Conservation (phyloP, 2,329 filamentous ascomycete genomes). For the Daldinia sp. region DNA sequence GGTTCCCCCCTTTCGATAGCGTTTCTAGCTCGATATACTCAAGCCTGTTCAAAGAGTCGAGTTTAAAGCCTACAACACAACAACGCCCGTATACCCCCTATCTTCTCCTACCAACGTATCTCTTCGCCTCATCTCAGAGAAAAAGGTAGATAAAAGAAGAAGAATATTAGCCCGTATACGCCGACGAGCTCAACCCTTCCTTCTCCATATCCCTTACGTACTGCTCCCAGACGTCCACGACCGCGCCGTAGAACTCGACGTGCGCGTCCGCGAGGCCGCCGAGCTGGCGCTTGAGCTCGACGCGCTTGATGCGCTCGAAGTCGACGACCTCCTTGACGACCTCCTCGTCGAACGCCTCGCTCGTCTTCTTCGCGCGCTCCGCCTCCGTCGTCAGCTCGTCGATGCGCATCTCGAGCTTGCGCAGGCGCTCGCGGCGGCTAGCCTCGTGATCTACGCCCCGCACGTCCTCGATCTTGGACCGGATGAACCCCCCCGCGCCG, state of each 20-base stretch:
- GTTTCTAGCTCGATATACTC: not conserved
- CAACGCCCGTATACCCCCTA: not conserved
- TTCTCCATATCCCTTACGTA: constrained; percentile 89
- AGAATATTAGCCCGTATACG: constrained; percentile 29
- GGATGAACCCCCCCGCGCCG: constrained; percentile 87
- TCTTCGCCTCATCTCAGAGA: too few relatives aligned
- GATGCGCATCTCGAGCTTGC: constrained; percentile 92
- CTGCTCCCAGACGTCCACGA: constrained; percentile 86
- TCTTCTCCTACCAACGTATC: not conserved
- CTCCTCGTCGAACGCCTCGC: constrained; percentile 95
- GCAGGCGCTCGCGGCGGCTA: constrained; percentile 83
- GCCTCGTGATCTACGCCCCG: constrained; percentile 97
- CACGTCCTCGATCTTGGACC: constrained; percentile 95
- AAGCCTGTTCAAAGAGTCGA: not conserved
- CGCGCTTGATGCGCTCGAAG: constrained; percentile 95
- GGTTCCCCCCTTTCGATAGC: not conserved
- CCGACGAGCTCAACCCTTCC: constrained; percentile 40
- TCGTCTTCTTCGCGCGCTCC: constrained; percentile 85
- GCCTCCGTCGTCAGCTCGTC: constrained; percentile 91
- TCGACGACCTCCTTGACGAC: constrained; percentile 92
- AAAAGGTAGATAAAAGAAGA: not conserved
- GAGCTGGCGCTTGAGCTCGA: constrained; percentile 90
- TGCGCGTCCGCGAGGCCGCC: constrained; percentile 87
- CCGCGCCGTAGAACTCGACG: constrained; percentile 84
- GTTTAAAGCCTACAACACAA: not conserved